A percentile compares a stretch with the other conserved stretches of the same genome.
Conservation (phyloP, 495 filamentous ascomycete genomes). For the Penicillium simplicissimum region DNA sequence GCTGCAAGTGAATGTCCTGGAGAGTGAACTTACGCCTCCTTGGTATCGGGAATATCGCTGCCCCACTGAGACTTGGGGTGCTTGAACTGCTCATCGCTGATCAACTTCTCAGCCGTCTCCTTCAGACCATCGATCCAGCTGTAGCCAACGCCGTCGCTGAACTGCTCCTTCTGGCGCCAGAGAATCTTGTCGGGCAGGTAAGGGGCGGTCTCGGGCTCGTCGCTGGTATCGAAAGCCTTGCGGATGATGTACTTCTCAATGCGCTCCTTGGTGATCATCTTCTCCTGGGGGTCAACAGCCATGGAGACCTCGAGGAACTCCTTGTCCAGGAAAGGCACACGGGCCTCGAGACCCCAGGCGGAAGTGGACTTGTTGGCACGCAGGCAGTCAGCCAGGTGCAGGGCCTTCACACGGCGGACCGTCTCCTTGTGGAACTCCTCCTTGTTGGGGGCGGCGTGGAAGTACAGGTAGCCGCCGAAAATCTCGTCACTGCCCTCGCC, state of each 20-base stretch:
- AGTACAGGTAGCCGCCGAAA: constrained; percentile 98
- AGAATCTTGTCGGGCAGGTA: constrained; percentile 95
- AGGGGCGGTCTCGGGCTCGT: constrained; percentile 72
- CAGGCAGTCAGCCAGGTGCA: constrained; percentile 92
- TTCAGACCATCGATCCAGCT: constrained; percentile 98
- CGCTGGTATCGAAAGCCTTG: constrained; percentile 92
- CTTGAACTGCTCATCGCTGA: constrained; percentile 96
- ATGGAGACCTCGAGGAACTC: constrained; percentile 88
- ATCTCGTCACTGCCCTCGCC: constrained; percentile 98
- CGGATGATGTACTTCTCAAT: constrained; percentile 98
- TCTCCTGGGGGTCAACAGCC: constrained; percentile 90
- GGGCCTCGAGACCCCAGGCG: constrained; percentile 98
- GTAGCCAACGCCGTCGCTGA: constrained; percentile 97
- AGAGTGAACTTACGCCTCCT: constrained; percentile 76
- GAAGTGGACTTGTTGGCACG: constrained; percentile 98
- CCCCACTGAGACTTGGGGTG: constrained; percentile 97
- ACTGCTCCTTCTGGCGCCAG: constrained; percentile 99
- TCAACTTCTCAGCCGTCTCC: constrained; percentile 82
- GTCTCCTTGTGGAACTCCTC: constrained; percentile 92
- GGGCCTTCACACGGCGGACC: constrained; percentile 87
- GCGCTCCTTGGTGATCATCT: constrained; percentile 87
- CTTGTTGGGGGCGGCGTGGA: constrained; percentile 89
- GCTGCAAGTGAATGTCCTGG: neutral
- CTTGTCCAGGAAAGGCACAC: constrained; percentile 97
- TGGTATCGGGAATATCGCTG: constrained; percentile 84